phyloP scores from a whole-genome alignment of 2,329 filamentous ascomycete species.

The Colletotrichum shisoi region DNA sequence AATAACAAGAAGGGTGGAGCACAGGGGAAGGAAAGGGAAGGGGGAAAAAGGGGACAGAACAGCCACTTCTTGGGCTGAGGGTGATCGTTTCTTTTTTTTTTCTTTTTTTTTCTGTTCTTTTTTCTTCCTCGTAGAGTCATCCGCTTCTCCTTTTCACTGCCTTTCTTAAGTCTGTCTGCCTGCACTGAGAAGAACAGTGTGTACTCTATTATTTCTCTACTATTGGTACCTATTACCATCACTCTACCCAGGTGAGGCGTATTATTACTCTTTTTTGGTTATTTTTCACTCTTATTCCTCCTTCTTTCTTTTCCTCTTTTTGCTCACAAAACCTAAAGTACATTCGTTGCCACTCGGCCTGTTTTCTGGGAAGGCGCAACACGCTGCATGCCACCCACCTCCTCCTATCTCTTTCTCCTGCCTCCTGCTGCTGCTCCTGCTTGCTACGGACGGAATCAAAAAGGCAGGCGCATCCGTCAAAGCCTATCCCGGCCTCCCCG shows the following conservation, averaged over 20 bases:
- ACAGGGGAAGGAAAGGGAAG: not conserved
- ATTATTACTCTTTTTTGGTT: too few species aligned
- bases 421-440: not conserved
- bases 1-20: not conserved
- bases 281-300: not conserved
- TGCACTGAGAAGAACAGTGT: not conserved
- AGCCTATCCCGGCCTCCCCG: not conserved
- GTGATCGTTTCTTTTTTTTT: constrained; percentile 1
- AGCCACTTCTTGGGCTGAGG: not conserved
- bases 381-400: not conserved
- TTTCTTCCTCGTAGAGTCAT: not conserved
- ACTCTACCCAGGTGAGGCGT: too few species aligned
- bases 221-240: too few species aligned
- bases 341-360: not conserved
- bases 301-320: not conserved
- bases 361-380: not conserved
- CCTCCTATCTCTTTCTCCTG: too few species aligned
- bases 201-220: too few species aligned
- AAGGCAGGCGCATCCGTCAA: not conserved
- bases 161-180: not conserved
- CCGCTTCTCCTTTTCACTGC: too few species aligned
- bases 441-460: not conserved
- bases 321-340: not conserved
- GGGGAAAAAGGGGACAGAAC: not conserved
- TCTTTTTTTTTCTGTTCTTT: not conserved